These are phyloP conservation scores for Adansonia grandidieri DNA, from an alignment of 441 rosid species.

Conservation along the genomic window DNA sequence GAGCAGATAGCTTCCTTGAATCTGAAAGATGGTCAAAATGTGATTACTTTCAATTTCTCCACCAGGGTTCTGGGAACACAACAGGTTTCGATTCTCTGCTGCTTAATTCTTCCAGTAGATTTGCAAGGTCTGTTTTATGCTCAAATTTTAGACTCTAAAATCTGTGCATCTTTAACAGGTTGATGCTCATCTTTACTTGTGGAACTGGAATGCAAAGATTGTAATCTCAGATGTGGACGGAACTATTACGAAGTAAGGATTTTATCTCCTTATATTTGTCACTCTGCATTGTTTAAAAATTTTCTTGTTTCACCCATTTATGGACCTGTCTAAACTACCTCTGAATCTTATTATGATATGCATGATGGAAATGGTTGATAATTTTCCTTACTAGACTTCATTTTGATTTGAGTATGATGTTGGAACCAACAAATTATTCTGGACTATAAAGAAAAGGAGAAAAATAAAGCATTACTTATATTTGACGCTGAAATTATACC, in stretches of 20 bases:
- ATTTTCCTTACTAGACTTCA: neutral
- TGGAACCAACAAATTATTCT: neutral
- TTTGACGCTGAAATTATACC: conserved; percentile 1
- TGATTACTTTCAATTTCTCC: too few species aligned
- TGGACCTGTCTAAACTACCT: too few species aligned
- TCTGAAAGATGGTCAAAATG: too few species aligned
- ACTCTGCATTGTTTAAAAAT: neutral
- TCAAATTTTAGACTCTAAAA: conserved; percentile 28
- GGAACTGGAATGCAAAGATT: conserved; percentile 90
- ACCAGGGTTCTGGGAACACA: too few species aligned
- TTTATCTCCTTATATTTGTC: neutral
- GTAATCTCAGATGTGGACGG: conserved; percentile 97
- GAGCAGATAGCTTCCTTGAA: too few species aligned
- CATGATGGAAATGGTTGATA: neutral
- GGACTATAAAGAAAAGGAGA: neutral
- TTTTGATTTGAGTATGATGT: neutral
- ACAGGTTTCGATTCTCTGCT: neutral
- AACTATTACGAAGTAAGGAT: conserved; percentile 81
- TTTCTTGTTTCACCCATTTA: too few species aligned
- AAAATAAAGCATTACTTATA: neutral
- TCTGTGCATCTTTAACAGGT: conserved; percentile 50
- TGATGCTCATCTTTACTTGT: conserved; percentile 84
- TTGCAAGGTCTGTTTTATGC: neutral
- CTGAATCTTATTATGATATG: too few species aligned
- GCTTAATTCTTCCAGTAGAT: conserved; percentile 11